A percentile compares a stretch with the other conserved stretches of the same genome.
Conservation (phyloP, 306 rosid species). For the Datisca glomerata region DNA sequence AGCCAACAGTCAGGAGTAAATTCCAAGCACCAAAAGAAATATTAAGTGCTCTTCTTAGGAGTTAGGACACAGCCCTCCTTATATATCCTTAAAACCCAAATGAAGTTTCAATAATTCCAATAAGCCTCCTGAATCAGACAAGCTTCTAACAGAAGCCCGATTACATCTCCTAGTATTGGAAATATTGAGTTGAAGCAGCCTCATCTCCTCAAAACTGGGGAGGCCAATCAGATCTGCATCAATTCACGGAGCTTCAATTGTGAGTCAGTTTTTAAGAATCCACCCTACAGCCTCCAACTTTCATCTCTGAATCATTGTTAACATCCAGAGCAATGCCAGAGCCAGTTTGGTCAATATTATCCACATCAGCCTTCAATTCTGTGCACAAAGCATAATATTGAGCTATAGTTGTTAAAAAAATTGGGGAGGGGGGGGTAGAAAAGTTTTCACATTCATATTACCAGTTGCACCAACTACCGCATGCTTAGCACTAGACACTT, state of each 20-base stretch:
- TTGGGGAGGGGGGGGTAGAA: not conserved
- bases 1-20: slow-evolving; percentile 22
- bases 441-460: slow-evolving; percentile 13
- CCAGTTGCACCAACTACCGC: slow-evolving; percentile 25
- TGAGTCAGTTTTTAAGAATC: no score
- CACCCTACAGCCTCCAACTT: slow-evolving; percentile 5
- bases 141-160: no score
- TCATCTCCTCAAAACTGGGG: no score
- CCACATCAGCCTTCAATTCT: slow-evolving; percentile 28
- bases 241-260: slow-evolving; percentile 21
- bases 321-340: slow-evolving; percentile 12
- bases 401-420: slow-evolving; percentile 3
- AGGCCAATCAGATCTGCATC: no score
- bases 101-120: no score
- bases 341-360: slow-evolving; percentile 18
- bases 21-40: slow-evolving; percentile 51
- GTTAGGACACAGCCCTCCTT: slow-evolving; percentile 25
- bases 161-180: no score
- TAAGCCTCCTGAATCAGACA: no score
- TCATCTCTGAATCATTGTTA: slow-evolving; percentile 16
- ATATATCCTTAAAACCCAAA: slow-evolving; percentile 18
- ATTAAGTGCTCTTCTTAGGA: slow-evolving; percentile 45
- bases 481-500: slow-evolving; percentile 22
- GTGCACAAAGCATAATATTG: slow-evolving; percentile 19
- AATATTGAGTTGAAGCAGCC: no score